Evolutionary conservation across 1,284 basidiomycete species (phyloP), one percentile per base, ranked within the genome.

Genomic region (Leccinum griseonigrum): DNA sequence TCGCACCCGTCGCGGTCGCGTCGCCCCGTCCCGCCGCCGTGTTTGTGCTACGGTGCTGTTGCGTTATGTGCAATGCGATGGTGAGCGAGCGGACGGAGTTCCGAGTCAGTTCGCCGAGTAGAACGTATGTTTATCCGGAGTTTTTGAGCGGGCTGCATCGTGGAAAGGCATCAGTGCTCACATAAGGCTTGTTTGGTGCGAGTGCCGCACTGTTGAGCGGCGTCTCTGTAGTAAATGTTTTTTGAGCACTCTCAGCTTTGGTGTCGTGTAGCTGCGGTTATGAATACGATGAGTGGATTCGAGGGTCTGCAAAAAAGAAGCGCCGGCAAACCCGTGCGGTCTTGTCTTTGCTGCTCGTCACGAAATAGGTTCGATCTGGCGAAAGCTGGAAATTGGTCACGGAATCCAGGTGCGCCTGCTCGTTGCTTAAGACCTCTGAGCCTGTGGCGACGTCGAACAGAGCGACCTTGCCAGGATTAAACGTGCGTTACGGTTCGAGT

Each of bases 291-390:
- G 34, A 69, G 58, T 29, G 6, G 13, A 18, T 40, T 18, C 7
- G 14, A 29, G 7, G 10, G 40, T 9, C 6, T 32, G 4, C 5
- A 26, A 6, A 31, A 50, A 34, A 1, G 10, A 13, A 13, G 38
- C 10, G 13, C 1, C n/a, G 9, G 80, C 88, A 61, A 68, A 95
- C 93, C 79, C 94, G 88, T 28, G 97, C 93, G 40, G 88, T 90
- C 81, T 99, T 98, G 78, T 99, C 97, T 79, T 98, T 98, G 78
- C 91, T 93, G 70, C 92, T 92, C 3, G 97, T 99, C 74, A 98
- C 85, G 75, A 98, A 97, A 78, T 98, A 98, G 28, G 94, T 92
- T 60, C 92, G 84, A 76, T 99, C 97, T 31, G 87, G 85, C 69
- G 89, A 89, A 69, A 98, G 78, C 76, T 99, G 97, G 63, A 99